These are phyloP conservation scores for Cystofilobasidium capitatum DNA, from an alignment of 768 basidiomycete species.

Conservation along the genomic window DNA sequence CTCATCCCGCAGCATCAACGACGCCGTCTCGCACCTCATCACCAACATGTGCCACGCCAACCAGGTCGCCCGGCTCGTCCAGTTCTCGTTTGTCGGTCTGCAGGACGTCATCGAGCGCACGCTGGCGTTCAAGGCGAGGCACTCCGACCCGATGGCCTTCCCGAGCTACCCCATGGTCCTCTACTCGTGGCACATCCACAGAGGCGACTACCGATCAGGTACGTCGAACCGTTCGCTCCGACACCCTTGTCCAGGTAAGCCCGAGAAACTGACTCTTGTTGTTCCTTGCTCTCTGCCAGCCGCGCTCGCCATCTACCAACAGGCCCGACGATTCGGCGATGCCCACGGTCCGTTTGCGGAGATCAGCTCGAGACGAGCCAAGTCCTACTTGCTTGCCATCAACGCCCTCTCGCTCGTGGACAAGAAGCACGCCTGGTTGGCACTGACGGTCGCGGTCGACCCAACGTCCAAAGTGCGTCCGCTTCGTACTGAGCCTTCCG, in stretches of 20 bases:
- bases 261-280: neutral
- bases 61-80: slow-evolving; percentile 64
- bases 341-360: slow-evolving; percentile 43
- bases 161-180: slow-evolving; percentile 83
- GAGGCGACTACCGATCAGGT: slow-evolving; percentile 89
- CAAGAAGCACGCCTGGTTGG: slow-evolving; percentile 70
- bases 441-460: slow-evolving; percentile 49
- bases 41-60: slow-evolving; percentile 87
- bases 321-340: slow-evolving; percentile 64
- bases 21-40: slow-evolving; percentile 69
- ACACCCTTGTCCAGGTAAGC: neutral
- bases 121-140: slow-evolving; percentile 83
- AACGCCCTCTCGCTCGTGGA: slow-evolving; percentile 79
- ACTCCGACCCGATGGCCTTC: slow-evolving; percentile 72
- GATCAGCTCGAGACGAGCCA: slow-evolving; percentile 62
- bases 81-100: slow-evolving; percentile 74
- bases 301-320: slow-evolving; percentile 84
- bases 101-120: slow-evolving; percentile 78
- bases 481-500: neutral
- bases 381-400: slow-evolving; percentile 64
- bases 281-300: slow-evolving; percentile 46
- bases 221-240: slow-evolving; percentile 36
- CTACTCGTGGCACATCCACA: slow-evolving; percentile 83
- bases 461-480: neutral
- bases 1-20: slow-evolving; percentile 54